These are phyloP conservation scores for Arthrobotrys musiformis DNA, from an alignment of 2,329 filamentous ascomycete genomes.

Conservation along the genomic window DNA sequence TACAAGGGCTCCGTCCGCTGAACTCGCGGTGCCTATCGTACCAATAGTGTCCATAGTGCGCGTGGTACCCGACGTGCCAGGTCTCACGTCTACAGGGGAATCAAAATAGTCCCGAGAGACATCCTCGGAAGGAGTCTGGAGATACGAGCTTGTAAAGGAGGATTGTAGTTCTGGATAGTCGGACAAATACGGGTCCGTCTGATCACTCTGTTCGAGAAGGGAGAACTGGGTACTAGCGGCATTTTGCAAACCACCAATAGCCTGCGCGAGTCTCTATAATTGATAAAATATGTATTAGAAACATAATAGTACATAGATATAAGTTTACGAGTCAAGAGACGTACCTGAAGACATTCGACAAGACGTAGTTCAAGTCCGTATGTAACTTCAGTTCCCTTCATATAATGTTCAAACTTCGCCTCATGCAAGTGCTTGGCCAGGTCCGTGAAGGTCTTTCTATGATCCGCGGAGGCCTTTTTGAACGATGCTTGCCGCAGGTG, in stretches of 20 bases:
- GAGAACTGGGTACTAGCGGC: constrained; percentile 90
- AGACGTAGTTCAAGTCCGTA: constrained; percentile 81
- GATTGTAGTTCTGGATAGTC: constrained; percentile 60
- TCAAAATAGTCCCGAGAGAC: not conserved
- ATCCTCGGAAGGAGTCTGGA: constrained; percentile 17
- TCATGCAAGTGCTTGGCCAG: constrained; percentile 72
- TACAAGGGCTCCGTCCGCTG: not conserved
- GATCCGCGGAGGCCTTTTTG: constrained; percentile 66
- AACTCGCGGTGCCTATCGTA: not conserved
- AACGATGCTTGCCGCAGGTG: constrained; percentile 69
- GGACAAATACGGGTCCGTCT: constrained; percentile 42
- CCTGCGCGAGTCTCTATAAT: constrained; percentile 78
- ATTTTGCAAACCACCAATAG: constrained; percentile 88
- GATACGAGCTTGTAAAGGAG: constrained; percentile 51
- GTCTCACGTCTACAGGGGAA: constrained; percentile 11
- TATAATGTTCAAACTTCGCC: constrained; percentile 73
- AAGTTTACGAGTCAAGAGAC: constrained; percentile 16
- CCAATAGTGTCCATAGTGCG: not conserved
- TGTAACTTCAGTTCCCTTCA: constrained; percentile 71
- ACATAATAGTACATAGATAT: not conserved
- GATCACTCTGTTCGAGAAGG: constrained; percentile 73
- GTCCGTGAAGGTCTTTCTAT: constrained; percentile 68
- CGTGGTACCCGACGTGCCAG: constrained; percentile 11
- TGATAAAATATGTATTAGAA: constrained; percentile 1
- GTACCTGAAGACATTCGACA: constrained; percentile 76